These are phyloP conservation scores for Neurospora sp. DNA, from an alignment of 495 filamentous ascomycete genomes.

Conservation along the genomic window DNA sequence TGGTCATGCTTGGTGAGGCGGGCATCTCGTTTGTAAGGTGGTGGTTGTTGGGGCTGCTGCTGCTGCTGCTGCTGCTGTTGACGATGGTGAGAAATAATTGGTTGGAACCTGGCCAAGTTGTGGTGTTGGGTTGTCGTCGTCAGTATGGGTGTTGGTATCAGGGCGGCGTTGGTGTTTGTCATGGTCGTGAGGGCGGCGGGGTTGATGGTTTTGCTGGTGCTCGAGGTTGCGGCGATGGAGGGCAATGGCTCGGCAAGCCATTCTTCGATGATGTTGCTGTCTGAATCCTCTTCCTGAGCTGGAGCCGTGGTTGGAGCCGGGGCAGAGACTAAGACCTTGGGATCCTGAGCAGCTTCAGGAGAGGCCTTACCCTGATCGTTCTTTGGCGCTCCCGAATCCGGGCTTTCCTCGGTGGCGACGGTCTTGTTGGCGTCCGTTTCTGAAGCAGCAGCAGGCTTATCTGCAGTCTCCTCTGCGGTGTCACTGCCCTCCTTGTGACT, in stretches of 20 bases:
- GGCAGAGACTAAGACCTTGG: neutral
- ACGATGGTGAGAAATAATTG: neutral
- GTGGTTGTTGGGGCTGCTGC: neutral
- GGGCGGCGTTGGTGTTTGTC: neutral
- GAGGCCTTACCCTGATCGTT: neutral
- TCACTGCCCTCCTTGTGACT: neutral
- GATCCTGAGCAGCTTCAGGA: neutral
- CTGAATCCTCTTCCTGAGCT: constrained; percentile 9
- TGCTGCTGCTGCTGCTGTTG: neutral
- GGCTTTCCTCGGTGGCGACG: neutral
- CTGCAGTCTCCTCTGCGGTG: neutral
- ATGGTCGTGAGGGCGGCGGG: neutral
- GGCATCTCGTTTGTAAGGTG: neutral
- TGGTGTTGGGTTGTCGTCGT: neutral
- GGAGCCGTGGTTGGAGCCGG: neutral
- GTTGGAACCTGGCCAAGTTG: neutral
- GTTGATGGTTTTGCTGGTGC: neutral
- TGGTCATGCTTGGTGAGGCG: neutral
- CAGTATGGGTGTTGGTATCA: neutral
- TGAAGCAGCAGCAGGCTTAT: neutral
- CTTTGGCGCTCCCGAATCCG: neutral
- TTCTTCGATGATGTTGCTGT: constrained; percentile 21
- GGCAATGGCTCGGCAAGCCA: constrained; percentile 20
- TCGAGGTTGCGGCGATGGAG: neutral
- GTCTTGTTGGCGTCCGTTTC: neutral